These are phyloP conservation scores for Globomyces sp. DNA, from an alignment of 371 early-diverging fungal genomes.

Conservation along the genomic window DNA sequence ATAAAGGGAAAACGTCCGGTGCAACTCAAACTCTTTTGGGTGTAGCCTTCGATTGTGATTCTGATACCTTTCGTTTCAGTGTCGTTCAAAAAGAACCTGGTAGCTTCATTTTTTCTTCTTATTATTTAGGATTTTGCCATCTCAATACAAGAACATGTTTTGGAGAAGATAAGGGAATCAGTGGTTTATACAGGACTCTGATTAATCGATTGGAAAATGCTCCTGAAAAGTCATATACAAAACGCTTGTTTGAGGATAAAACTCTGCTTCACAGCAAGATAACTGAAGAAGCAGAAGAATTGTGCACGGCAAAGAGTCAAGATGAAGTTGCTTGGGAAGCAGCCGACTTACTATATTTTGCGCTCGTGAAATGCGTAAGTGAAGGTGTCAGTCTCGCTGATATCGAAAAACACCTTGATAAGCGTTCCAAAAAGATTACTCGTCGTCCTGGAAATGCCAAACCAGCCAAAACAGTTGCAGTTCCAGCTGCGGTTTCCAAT, in stretches of 20 bases:
- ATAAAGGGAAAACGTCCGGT: conserved; percentile 93
- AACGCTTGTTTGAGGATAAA: conserved; percentile 80
- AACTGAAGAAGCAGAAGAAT: conserved; percentile 93
- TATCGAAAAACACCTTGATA: conserved; percentile 82
- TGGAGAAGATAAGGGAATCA: conserved; percentile 74
- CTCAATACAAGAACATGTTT: conserved; percentile 89
- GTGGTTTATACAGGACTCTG: conserved; percentile 66
- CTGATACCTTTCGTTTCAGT: conserved; percentile 81
- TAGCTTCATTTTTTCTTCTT: conserved; percentile 27
- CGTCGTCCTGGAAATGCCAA: conserved; percentile 95
- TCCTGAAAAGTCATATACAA: conserved; percentile 88
- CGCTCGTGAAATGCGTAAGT: conserved; percentile 80
- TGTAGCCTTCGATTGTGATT: conserved; percentile 87
- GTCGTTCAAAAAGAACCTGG: conserved; percentile 87
- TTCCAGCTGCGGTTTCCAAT: conserved; percentile 13
- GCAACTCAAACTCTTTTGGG: conserved; percentile 80
- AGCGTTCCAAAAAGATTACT: conserved; percentile 78
- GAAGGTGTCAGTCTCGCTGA: conserved; percentile 81
- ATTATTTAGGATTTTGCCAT: conserved; percentile 86
- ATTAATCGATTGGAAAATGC: conserved; percentile 63
- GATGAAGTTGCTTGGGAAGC: conserved; percentile 93
- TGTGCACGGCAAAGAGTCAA: conserved; percentile 73
- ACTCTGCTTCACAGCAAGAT: conserved; percentile 85
- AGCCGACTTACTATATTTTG: conserved; percentile 96
- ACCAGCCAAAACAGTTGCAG: conserved; percentile 39